Base-by-base conservation (phyloP, 495 filamentous ascomycete species). In the Talaromyces stipitatus region DNA sequence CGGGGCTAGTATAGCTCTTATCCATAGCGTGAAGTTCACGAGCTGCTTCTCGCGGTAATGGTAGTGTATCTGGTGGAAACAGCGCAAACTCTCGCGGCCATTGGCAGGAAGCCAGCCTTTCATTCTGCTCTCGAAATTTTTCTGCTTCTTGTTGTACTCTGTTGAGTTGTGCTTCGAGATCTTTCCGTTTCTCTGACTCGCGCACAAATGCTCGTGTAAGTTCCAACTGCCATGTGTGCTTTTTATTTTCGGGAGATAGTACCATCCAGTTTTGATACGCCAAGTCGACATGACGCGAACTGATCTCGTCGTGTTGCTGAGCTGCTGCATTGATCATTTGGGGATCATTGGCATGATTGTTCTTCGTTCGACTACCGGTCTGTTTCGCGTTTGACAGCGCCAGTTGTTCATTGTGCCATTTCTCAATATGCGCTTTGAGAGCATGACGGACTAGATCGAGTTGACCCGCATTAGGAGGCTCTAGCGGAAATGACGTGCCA, bases 151-250 rank as follows among this genome's bases (percentile, higher is more conserved):
- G 85, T 48, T 83, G 80, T 2, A 84, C 76, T 9, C 76, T 66
- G 18, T 85, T 83, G 23, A 91, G 80, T 29, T 77, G 73, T 14
- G 81, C 75, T 57, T 87, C 83, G 1, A 84, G 60, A 14, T 80
- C 79, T 56, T 83, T 76, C n/a, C 83, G 77, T 60, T 84, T 80
- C 55, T 88, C 85, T 36, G 82, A 72, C 56, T 86, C 85, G n/a
- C 81, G 76, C 8, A 82, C 82, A 48, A 86, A 85, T 28, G 87
- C 82, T 33, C 90, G 83, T 1, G 85, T 84, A 36, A 90, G 77
- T 64, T 92, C 89, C n/a, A 92, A 72, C 28, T 78, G 82, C 91
- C 91, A 96, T 3, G 81, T 66, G 32, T 90, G 83, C 28, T 77
- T 75, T 30, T 79, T 78, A 36, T 83, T 72, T 16, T 80, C 75